Conservation (phyloP, 331 rosid genomes). For the Stylosanthes scabra region DNA sequence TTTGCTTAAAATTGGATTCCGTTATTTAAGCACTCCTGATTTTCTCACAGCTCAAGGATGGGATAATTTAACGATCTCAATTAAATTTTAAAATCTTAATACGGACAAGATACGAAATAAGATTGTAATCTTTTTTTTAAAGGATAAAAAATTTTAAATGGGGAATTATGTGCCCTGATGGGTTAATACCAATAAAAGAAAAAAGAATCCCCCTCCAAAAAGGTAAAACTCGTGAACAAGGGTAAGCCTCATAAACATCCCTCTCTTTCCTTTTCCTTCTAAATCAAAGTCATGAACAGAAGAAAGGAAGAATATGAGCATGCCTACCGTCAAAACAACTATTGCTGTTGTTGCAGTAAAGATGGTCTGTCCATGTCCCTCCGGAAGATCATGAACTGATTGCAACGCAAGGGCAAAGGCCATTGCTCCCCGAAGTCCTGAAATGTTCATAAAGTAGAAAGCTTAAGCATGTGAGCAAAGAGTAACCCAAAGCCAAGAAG, state of each 20-base stretch:
- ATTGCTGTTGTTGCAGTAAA: conserved; percentile 97
- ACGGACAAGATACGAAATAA: too few relatives aligned
- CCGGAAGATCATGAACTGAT: conserved; percentile 93
- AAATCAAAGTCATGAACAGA: too few relatives aligned
- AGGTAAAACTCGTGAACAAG: too few relatives aligned
- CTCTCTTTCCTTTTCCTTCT: too few relatives aligned
- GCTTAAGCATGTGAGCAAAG: conserved; percentile 16
- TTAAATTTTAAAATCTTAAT: too few relatives aligned
- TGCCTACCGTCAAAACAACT: conserved; percentile 87
- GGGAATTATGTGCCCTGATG: too few relatives aligned
- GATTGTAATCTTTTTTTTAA: too few relatives aligned
- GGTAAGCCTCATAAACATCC: too few relatives aligned
- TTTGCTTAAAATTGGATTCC: conserved; percentile 36
- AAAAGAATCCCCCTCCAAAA: too few relatives aligned
- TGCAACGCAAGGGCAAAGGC: conserved; percentile 97
- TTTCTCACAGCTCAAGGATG: conserved; percentile 9
- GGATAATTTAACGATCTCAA: background rate
- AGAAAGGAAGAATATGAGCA: conserved; percentile 25
- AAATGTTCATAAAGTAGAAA: conserved; percentile 33
- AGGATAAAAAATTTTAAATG: too few relatives aligned
- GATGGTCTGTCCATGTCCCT: conserved; percentile 95
- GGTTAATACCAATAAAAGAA: too few relatives aligned
- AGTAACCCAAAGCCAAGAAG: conserved; percentile 16
- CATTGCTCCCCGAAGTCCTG: conserved; percentile 99
- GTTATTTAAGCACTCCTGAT: background rate